phyloP scores from a whole-genome alignment of 768 basidiomycete genomes.

The Suillus occidentalis region DNA sequence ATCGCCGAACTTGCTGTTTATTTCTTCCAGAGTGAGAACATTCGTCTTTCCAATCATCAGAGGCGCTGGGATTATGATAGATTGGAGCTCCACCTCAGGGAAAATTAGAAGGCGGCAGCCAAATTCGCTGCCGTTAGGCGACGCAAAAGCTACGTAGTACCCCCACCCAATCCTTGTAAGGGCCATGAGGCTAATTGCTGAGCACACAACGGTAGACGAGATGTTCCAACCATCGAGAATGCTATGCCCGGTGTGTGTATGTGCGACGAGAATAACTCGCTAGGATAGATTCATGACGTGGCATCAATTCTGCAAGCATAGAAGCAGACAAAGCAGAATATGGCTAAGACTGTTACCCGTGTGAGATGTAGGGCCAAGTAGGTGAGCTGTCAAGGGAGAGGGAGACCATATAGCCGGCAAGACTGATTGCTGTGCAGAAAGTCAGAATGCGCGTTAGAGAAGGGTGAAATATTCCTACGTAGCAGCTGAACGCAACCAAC shows the following conservation, averaged over 20 bases:
- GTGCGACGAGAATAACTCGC: conserved; percentile 3
- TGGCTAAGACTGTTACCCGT: not conserved
- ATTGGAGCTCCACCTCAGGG: not conserved
- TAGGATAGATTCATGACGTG: not conserved
- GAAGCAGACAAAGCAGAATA: conserved; percentile 7
- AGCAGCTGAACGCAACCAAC: not conserved
- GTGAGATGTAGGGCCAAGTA: not conserved
- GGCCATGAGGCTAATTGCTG: not conserved
- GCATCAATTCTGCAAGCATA: conserved; percentile 7
- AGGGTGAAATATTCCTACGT: not conserved
- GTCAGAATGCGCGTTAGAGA: not conserved
- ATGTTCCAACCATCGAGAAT: conserved; percentile 4
- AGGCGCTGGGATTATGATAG: not conserved
- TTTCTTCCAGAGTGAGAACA: not conserved
- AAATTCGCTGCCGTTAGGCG: not conserved
- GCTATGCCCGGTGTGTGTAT: not conserved
- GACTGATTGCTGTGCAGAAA: not conserved
- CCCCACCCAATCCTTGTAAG: not conserved
- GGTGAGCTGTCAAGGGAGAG: not conserved
- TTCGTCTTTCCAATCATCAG: not conserved
- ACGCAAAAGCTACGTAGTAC: conserved; percentile 3
- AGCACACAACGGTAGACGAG: not conserved
- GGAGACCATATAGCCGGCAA: not conserved
- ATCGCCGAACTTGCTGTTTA: conserved; percentile 6
- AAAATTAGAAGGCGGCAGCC: not conserved